Base-by-base conservation (phyloP, 352 stramenopile species). In the Phytophthora sansomeana region DNA sequence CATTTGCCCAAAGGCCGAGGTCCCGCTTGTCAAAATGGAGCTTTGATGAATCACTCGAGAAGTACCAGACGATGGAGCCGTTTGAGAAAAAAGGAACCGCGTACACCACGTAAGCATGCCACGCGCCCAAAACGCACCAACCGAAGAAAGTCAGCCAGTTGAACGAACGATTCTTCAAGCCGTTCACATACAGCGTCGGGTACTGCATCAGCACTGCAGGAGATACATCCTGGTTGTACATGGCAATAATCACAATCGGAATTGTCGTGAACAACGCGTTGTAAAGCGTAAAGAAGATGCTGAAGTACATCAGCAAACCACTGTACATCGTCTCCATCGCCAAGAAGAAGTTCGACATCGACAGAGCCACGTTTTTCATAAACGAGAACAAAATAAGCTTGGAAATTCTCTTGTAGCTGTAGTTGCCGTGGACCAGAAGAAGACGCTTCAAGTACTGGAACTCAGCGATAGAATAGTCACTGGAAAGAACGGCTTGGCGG, bases 171-270 rank as follows among this genome's bases (percentile, higher is more conserved):
- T 94, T 95, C 74, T 94, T 92, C 29, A 96, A 52, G 2, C 89
- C 89, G 48, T 96, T 96, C 54, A 91, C 81, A 43, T 96, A 96
- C 66, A 96, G 72, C 14, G 87, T 94, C 13, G 89, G 89, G 66
- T 96, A 96, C 65, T 96, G 89, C 89, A 96, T 96, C 16, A 96
- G 77, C 50, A 94, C 89, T 0, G 85, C 84, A 33, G 89, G 87
- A n/a, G 83, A 94, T 26, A 96, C 87, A 29, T 96, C 89, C 63
- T 96, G 89, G 55, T 96, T 96, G 76, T 95, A 96, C 87, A 96
- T 96, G 32, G 89, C 89, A 56, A 96, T 93, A 36, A 96, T 61
- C 21, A 96, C 89, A 57, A 96, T 96, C 13, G 89, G 89, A 54
- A 96, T 94, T 6, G 89, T 96, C 55, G 89, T 95, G 62, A 96